A percentile compares a stretch with the other conserved stretches of the same genome.
phyloP scores from a whole-genome alignment of 2,329 filamentous ascomycete genomes.

The Sporothrix phasma region DNA sequence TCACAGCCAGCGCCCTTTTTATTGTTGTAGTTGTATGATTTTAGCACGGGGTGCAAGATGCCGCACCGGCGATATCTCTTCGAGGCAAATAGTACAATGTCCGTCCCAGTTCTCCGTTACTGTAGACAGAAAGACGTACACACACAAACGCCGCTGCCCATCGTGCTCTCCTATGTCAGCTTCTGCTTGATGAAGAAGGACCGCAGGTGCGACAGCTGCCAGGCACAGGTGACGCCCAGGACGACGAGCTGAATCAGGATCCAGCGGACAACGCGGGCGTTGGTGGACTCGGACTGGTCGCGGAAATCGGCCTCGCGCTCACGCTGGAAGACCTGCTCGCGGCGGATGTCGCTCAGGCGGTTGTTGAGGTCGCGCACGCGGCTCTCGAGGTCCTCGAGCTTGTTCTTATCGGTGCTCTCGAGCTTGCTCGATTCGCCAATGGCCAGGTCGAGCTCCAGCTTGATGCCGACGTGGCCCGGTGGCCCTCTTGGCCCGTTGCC shows the following conservation, averaged over 20 bases:
- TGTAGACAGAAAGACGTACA: neutral
- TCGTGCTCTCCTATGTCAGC: slow-evolving; percentile 56
- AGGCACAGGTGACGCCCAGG: slow-evolving; percentile 79
- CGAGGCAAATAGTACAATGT: neutral
- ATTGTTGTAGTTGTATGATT: neutral
- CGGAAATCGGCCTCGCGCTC: slow-evolving; percentile 97
- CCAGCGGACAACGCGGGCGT: slow-evolving; percentile 86
- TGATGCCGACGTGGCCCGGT: slow-evolving; percentile 61
- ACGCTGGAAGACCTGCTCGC: slow-evolving; percentile 94
- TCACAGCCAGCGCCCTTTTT: neutral
- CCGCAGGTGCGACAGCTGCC: slow-evolving; percentile 91
- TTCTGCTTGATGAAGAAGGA: slow-evolving; percentile 99
- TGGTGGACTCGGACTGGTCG: slow-evolving; percentile 92
- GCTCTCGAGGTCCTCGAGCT: slow-evolving; percentile 80
- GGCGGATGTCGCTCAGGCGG: slow-evolving; percentile 74
- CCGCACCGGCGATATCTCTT: neutral
- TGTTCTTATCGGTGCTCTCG: slow-evolving; percentile 85
- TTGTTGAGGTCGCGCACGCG: slow-evolving; percentile 85
- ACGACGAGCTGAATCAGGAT: slow-evolving; percentile 81
- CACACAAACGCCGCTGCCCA: neutral
- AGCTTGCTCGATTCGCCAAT: slow-evolving; percentile 93
- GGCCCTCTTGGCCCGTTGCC: slow-evolving; percentile 28
- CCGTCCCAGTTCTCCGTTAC: neutral
- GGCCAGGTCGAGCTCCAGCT: slow-evolving; percentile 76
- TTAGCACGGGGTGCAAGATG: neutral